Base-by-base conservation (phyloP, 2,329 filamentous ascomycete genomes). In the Geosmithia putterillii region DNA sequence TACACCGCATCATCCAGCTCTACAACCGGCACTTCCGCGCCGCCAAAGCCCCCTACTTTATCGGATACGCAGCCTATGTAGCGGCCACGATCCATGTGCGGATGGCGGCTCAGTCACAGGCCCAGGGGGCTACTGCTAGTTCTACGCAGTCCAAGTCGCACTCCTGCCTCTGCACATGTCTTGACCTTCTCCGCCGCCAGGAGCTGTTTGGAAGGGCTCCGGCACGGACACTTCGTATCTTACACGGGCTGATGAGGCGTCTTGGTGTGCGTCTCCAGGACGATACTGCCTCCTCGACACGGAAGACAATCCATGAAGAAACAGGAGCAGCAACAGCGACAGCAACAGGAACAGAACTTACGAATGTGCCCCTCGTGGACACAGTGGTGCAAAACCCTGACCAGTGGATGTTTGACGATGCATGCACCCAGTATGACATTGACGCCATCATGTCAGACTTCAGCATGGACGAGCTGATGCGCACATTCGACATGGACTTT, bases 31-130 rank as follows among this genome's bases (percentile, higher is more conserved):
- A 62, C 0, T 74, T 70, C 36, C 67, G 64, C 1, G 59, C 73
- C 2, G 55, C 59, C 10, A 55, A 63, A 10, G 68, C 72, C 0
- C 73, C 73, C 0, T 76, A 76, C 44, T 54, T 76, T 1, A 64
- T 76, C 17, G 71, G 69, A 0, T 77, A 77, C 50, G 70, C 73
- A 0, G 73, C 69, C 0, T 77, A 76, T 45, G 70, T 74, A 1
- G 64, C 65, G 4, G 70, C 70, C 0, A 75, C 70, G 0, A 73
- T 76, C 17, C 65, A 70, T 42, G 66, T 65, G 0, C 69, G 70
- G 3, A 67, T 70, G 6, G 70, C 71, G 0, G 67, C 71, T 3
- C 66, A 67, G 38, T 59, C 65, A n/a, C n/a, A n/a, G 8, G 58
- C 60, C 7, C 53, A 52, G 0, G 57, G 57, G 0, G 68, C 64